Base-by-base conservation (phyloP, 352 stramenopile genomes). In the Blastocystis sp. region DNA sequence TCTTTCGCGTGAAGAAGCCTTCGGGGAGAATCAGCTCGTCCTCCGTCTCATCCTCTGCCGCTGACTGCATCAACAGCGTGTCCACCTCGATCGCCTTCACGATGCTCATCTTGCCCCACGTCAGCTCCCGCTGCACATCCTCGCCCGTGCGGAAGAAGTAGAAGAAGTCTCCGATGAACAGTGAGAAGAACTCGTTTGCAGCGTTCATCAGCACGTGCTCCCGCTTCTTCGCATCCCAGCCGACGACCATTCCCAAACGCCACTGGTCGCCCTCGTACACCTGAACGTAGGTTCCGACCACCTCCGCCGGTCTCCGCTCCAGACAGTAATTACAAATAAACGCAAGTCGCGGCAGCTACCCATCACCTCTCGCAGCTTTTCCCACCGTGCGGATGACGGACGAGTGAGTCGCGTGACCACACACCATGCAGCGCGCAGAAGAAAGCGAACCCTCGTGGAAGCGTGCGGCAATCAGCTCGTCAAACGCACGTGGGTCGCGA, bases 281-380 rank as follows among this genome's bases (percentile, higher is more conserved):
- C 53, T 81, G 40, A 6, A 81, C 53, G 48, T 40, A 81, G 27
- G 24, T 44, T 24, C 51, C 48, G 2, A 81, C 29, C 7, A 61
- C 1, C 34, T 16, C 14, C 24, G 44, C 49, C 8, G 42, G 42
- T n/a, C 42, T 48, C 11, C 44, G 8, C 1, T 81, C 69, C 24
- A 81, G 69, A 46, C 69, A 81, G 44, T 64, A 81, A n/a, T 81
- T 81, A n/a, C 69, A 81, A 9, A 81, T 32, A 42, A 81, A 81
- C 16, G 48, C 21, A 29, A 81, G 9, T 9, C 11, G 49, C 11
- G 69, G 69, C 14, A 81, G 48, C 69, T 59, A 64, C 6, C n/a
- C 18, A 16, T 48, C 44, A 75, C 44, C 8, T 53, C 4, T 49
- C 3, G 4, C 7, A n/a, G 27, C 29, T 9, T n/a, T 21, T 4